Evolutionary conservation across 2,329 filamentous ascomycete genomes (phyloP).

Genomic region (Ophiostoma fasciatum): DNA sequence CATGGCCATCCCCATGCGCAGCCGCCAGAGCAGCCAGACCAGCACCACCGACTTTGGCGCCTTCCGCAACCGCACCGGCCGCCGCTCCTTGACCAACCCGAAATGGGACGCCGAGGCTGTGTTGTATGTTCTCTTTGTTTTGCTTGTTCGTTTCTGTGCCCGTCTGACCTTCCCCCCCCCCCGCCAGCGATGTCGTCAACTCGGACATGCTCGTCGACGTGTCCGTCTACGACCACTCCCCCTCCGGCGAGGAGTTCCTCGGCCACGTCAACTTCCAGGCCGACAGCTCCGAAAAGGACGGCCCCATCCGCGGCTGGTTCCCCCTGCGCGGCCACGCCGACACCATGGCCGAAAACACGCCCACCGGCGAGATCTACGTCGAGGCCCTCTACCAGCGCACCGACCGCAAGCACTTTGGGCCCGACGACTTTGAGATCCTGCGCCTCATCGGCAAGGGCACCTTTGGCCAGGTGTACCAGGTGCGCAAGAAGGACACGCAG

Average conservation of each 20-base stretch:
- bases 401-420: constrained; percentile 83
- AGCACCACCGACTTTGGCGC: constrained; percentile 55
- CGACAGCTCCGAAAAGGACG: constrained; percentile 48
- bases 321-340: constrained; percentile 61
- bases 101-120: constrained; percentile 92
- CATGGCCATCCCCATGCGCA: constrained; percentile 94
- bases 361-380: constrained; percentile 79
- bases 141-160: not conserved
- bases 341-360: constrained; percentile 53
- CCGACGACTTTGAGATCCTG: constrained; percentile 88
- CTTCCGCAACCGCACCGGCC: constrained; percentile 42
- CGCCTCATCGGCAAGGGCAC: constrained; percentile 97
- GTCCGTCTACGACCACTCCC: constrained; percentile 75
- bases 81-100: constrained; percentile 57
- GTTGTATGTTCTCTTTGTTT: constrained; percentile 57
- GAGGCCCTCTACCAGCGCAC: constrained; percentile 74
- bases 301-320: constrained; percentile 73
- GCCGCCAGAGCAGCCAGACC: constrained; percentile 90
- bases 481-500: constrained; percentile 89
- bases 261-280: constrained; percentile 75
- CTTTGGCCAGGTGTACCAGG: constrained; percentile 96
- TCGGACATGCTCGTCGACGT: constrained; percentile 82
- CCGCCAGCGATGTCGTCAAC: constrained; percentile 87
- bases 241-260: constrained; percentile 68
- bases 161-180: too few relatives aligned